Conservation (phyloP, 1,284 basidiomycete genomes). For the Pseudozyma hubeiensis region DNA sequence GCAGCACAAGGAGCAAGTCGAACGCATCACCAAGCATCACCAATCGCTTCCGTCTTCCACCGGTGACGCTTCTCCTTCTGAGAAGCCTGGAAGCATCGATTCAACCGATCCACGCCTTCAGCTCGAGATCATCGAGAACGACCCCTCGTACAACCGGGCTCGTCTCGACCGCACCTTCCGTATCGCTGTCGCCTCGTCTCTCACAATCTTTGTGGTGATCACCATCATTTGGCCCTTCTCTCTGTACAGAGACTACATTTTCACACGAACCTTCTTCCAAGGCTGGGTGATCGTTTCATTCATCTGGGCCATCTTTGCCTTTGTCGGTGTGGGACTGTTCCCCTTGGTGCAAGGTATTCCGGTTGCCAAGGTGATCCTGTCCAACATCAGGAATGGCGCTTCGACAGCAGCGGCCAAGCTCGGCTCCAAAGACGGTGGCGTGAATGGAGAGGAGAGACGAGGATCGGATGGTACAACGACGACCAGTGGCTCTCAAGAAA, state of each 20-base stretch:
- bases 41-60: conserved; percentile 6
- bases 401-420: neutral
- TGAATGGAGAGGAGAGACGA: neutral
- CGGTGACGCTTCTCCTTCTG: conserved; percentile 2
- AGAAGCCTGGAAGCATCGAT: conserved; percentile 19
- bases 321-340: conserved; percentile 57
- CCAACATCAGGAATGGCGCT: conserved; percentile 18
- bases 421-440: neutral
- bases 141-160: conserved; percentile 32
- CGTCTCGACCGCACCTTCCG: conserved; percentile 41
- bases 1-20: conserved; percentile 30
- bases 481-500: conserved; percentile 1
- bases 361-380: conserved; percentile 34
- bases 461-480: conserved; percentile 1
- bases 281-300: conserved; percentile 64
- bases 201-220: conserved; percentile 57
- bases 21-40: conserved; percentile 16
- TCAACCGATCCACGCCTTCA: conserved; percentile 29
- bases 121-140: conserved; percentile 45
- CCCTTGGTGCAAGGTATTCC: conserved; percentile 60
- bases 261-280: conserved; percentile 60
- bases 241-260: conserved; percentile 66
- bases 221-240: conserved; percentile 66
- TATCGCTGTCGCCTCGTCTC: conserved; percentile 32
- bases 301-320: conserved; percentile 61